A percentile compares a stretch with the other conserved stretches of the same genome.
Evolutionary conservation across 2,329 filamentous ascomycete genomes (phyloP).

Genomic region (Colletotrichum ledebouriae): DNA sequence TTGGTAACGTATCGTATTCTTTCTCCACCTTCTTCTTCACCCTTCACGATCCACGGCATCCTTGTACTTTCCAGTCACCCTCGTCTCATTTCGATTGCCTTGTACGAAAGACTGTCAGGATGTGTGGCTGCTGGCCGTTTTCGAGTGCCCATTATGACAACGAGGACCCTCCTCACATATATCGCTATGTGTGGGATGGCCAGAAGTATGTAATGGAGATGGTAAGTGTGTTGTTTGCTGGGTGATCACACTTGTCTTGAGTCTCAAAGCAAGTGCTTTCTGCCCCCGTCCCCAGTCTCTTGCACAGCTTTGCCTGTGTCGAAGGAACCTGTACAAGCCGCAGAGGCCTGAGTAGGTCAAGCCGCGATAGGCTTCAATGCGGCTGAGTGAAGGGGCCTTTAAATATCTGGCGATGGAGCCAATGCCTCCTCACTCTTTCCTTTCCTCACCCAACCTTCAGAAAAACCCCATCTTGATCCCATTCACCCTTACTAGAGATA

Average conservation of each 20-base stretch:
- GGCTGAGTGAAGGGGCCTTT: conserved; percentile 11
- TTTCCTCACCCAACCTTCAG: neutral
- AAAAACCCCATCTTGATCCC: neutral
- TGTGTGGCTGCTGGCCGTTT: conserved; percentile 69
- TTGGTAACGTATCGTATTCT: no score
- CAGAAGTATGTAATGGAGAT: conserved; percentile 54
- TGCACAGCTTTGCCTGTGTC: no score
- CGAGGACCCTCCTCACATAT: conserved; percentile 51
- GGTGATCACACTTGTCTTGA: neutral
- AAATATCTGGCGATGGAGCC: neutral
- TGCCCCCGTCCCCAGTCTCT: no score
- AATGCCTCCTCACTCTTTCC: neutral
- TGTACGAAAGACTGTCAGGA: conserved; percentile 46
- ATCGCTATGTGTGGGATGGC: conserved; percentile 59
- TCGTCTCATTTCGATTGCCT: neutral
- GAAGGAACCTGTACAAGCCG: neutral
- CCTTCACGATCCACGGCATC: no score
- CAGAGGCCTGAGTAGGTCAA: neutral
- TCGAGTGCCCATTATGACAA: conserved; percentile 63
- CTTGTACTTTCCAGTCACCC: neutral
- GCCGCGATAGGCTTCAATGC: conserved; percentile 12
- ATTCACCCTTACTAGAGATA: neutral
- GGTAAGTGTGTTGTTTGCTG: conserved; percentile 50
- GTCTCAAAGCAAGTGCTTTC: no score
- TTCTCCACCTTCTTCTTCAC: no score